Percentiles rank a stretch among this genome's conserved stretches.
Conservation (phyloP, 139 green algal genomes). For the Micromonas pusilla region DNA sequence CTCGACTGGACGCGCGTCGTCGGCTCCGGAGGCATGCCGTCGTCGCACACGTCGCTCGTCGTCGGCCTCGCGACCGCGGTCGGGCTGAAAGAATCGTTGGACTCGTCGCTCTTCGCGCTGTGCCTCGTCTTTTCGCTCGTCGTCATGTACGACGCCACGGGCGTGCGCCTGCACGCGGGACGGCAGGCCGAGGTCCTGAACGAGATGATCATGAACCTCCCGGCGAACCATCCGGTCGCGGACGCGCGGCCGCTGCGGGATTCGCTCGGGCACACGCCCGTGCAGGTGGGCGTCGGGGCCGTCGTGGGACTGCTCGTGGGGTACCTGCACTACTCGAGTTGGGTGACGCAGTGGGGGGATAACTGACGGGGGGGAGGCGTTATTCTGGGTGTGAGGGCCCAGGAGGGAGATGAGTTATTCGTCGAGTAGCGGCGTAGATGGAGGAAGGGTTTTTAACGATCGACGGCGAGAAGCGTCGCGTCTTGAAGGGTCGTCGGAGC, state of each 20-base stretch:
- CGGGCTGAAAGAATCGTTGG: conserved; percentile 72
- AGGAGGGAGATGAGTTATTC: too few species aligned
- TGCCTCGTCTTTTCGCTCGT: conserved; percentile 82
- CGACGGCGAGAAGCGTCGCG: too few species aligned
- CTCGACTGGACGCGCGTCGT: conserved; percentile 68
- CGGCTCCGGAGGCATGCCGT: conserved; percentile 91
- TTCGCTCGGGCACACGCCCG: conserved; percentile 87
- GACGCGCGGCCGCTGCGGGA: conserved; percentile 65
- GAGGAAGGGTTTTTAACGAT: too few species aligned
- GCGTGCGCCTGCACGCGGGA: conserved; percentile 84
- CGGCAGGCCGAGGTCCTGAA: conserved; percentile 59
- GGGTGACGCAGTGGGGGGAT: neutral
- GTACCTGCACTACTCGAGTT: conserved; percentile 13
- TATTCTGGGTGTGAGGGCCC: too few species aligned
- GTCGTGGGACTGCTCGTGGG: conserved; percentile 18
- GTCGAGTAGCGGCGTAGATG: too few species aligned
- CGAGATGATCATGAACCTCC: conserved; percentile 22
- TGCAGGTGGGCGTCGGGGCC: conserved; percentile 60
- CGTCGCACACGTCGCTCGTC: conserved; percentile 87
- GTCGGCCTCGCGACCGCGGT: conserved; percentile 79
- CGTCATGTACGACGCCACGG: conserved; percentile 96
- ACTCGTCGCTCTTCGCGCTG: conserved; percentile 75
- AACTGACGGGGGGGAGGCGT: too few species aligned
- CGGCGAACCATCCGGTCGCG: conserved; percentile 5
- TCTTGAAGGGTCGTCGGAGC: too few species aligned